A percentile compares a stretch with the other conserved stretches of the same genome.
These are phyloP conservation scores for Geranium incanum DNA, from an alignment of 441 rosid species.

Conservation along the genomic window DNA sequence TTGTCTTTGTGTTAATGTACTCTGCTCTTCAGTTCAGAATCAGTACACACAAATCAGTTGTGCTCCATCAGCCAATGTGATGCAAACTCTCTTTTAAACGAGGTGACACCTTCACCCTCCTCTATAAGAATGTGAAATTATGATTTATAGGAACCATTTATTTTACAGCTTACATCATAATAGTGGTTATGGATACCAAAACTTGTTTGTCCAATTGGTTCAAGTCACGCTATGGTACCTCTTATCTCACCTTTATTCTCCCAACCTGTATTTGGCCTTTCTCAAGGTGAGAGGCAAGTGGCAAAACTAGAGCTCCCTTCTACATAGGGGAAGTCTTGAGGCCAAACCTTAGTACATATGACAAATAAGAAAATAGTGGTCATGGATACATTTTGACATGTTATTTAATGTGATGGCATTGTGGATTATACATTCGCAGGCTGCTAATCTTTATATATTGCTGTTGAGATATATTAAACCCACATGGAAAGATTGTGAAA, in stretches of 20 bases:
- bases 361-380: not conserved
- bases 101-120: slow-evolving; percentile 38
- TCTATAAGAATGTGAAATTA: not conserved
- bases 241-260: no score
- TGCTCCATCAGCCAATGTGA: slow-evolving; percentile 96
- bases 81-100: slow-evolving; percentile 78
- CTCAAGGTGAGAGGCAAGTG: no score
- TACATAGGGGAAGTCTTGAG: no score
- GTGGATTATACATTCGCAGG: not conserved
- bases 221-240: no score
- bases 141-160: not conserved
- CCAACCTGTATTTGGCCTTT: no score
- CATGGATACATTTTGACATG: not conserved
- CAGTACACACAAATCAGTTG: slow-evolving; percentile 74
- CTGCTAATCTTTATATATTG: not conserved
- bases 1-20: slow-evolving; percentile 28
- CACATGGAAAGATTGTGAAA: no score
- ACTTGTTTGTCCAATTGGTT: no score
- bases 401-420: not conserved
- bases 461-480: no score
- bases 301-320: no score
- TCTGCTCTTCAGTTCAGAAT: slow-evolving; percentile 70
- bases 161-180: not conserved
- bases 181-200: no score
- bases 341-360: no score